A percentile compares a stretch with the other conserved stretches of the same genome.
These are phyloP conservation scores for Vanrija sp. DNA, from an alignment of 1,284 basidiomycete genomes.

Conservation along the genomic window DNA sequence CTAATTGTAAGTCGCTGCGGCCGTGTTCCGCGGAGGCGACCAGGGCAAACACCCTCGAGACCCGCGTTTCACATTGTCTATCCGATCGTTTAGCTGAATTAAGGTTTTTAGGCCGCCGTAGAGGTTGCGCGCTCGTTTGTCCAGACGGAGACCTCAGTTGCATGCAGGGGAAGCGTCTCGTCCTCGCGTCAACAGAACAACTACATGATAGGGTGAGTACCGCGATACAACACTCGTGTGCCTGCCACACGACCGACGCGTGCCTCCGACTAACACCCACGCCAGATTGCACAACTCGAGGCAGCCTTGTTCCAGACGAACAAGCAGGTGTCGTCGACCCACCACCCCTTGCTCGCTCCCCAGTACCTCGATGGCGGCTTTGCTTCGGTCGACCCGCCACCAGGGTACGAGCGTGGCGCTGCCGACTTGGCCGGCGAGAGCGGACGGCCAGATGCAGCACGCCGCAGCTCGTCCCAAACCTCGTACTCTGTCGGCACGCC, in stretches of 20 bases:
- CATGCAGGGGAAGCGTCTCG: slow-evolving; percentile 46
- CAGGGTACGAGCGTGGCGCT: too few species aligned
- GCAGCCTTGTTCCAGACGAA: slow-evolving; percentile 36
- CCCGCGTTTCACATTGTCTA: too few species aligned
- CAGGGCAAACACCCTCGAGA: background rate
- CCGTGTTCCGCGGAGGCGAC: background rate
- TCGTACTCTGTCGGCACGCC: slow-evolving; percentile 15
- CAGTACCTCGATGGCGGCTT: slow-evolving; percentile 41
- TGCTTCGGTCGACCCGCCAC: slow-evolving; percentile 4
- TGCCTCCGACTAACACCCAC: background rate
- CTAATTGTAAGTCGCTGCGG: slow-evolving; percentile 33
- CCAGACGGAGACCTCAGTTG: slow-evolving; percentile 45
- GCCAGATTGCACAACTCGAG: slow-evolving; percentile 39
- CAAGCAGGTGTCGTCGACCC: slow-evolving; percentile 2
- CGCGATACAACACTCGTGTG: background rate
- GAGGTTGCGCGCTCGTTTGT: slow-evolving; percentile 43
- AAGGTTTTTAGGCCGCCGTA: slow-evolving; percentile 28
- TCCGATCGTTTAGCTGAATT: background rate
- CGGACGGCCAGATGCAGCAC: background rate
- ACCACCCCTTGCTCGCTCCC: slow-evolving; percentile 37
- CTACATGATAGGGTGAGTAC: slow-evolving; percentile 38
- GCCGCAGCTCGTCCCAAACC: background rate
- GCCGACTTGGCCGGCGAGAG: background rate
- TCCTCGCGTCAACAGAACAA: slow-evolving; percentile 43
- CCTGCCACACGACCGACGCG: too few species aligned